Conservation (phyloP, 345 rosid species). For the Camelina laxa region DNA sequence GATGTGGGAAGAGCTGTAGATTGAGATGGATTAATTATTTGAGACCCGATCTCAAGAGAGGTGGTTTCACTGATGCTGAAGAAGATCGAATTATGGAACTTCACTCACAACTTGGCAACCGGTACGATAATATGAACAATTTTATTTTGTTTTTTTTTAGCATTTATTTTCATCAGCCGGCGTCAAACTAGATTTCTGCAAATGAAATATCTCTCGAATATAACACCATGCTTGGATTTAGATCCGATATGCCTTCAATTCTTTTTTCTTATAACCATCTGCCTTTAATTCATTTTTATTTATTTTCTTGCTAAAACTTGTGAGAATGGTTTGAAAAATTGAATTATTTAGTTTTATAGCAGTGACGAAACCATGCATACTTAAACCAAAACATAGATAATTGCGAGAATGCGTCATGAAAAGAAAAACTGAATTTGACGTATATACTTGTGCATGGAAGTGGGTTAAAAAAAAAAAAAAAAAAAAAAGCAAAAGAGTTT, state of each 20-base stretch:
- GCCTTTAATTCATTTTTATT: too few species aligned
- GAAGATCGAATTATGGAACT: conserved; percentile 83
- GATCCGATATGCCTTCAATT: not conserved
- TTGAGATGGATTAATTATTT: conserved; percentile 94
- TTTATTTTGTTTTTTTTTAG: not conserved
- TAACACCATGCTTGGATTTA: not conserved
- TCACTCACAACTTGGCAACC: conserved; percentile 80
- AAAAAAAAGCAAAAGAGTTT: not conserved
- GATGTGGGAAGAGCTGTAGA: conserved; percentile 96
- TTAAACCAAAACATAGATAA: not conserved
- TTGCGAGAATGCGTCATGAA: not conserved
- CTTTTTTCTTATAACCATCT: too few species aligned
- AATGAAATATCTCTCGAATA: not conserved
- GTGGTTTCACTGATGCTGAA: conserved; percentile 77
- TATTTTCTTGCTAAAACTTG: too few species aligned
- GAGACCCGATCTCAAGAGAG: conserved; percentile 90
- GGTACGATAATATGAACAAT: conserved; percentile 45
- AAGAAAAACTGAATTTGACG: not conserved
- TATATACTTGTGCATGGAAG: conserved; percentile 7
- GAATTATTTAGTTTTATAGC: not conserved
- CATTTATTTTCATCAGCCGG: not conserved
- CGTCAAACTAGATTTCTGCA: not conserved
- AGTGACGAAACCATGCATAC: not conserved
- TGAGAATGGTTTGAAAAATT: too few species aligned
- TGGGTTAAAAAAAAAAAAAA: not conserved